phyloP scores from a whole-genome alignment of 1,284 basidiomycete species.

The Cryptococcus jaspeensis region DNA sequence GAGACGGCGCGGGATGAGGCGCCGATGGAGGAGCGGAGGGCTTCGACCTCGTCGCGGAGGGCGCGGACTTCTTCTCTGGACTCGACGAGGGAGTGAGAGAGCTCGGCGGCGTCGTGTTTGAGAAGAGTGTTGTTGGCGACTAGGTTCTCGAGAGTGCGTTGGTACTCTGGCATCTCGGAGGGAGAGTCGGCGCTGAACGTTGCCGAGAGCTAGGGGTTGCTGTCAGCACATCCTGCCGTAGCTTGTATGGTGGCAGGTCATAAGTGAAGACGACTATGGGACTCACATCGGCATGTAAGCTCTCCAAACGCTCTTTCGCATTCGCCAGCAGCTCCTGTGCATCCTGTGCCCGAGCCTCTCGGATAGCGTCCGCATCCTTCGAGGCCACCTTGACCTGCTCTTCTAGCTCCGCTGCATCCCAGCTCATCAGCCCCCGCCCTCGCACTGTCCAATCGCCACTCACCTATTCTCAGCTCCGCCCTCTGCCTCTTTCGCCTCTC shows the following conservation, averaged over 20 bases:
- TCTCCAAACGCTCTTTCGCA: conserved; percentile 65
- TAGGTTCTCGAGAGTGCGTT: conserved; percentile 69
- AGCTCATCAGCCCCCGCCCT: neutral
- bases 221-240: neutral
- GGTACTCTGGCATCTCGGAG: conserved; percentile 45
- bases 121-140: conserved; percentile 78
- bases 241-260: conserved; percentile 20
- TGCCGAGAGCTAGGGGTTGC: conserved; percentile 29
- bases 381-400: conserved; percentile 64
- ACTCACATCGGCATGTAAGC: conserved; percentile 55
- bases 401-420: conserved; percentile 65
- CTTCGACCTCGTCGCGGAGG: conserved; percentile 71
- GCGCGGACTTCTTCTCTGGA: conserved; percentile 71
- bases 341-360: conserved; percentile 62
- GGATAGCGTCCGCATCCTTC: conserved; percentile 63
- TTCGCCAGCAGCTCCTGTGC: conserved; percentile 71
- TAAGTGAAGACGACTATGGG: conserved; percentile 25
- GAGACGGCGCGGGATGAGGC: conserved; percentile 21
- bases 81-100: conserved; percentile 68
- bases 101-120: conserved; percentile 74
- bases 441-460: conserved; percentile 9
- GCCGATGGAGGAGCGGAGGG: conserved; percentile 54
- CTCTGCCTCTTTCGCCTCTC: conserved; percentile 52
- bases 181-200: conserved; percentile 38
- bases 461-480: conserved; percentile 42